Evolutionary conservation across 768 basidiomycete species (phyloP), one percentile per base, ranked within the genome.

Genomic region (Filobasidium wieringae): DNA sequence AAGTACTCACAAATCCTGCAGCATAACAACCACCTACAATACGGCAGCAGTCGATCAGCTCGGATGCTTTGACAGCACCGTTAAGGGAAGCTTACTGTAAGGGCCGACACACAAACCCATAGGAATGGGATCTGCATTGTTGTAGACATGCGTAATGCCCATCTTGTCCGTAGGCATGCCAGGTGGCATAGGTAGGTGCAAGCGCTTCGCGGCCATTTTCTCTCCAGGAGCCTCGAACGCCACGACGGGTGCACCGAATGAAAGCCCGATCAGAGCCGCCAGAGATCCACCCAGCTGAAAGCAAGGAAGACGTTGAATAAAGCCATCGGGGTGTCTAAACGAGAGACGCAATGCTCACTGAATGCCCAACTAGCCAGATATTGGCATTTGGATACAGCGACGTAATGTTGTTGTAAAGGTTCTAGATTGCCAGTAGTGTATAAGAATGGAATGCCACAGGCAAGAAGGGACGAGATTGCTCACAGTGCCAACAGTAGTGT

Each of bases 121-220:
- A 2, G 92, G 81, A 33, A 96, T 87, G 0, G 92, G 92, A 77
- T 97, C 93, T 22, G 85, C 92, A 0, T 86, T 96, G 68, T 96
- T 86, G 67, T 87, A 93, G 7, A 96, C 78, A 66, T 96, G 89
- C 0, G 85, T 90, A 39, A 93, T 73, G 32, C 60, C 72, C 36
- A 63, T 68, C 61, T 64, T 70, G 12, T 70, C 67, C 7, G 50
- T 58, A 32, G 70, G 70, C 54, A 70, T 66, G 4, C 68, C 72
- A 26, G 90, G 89, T 1, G 91, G 88, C 7, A 82, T 78, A 2
- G 92, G 90, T 3, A 97, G 82, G 70, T 96, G 91, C 14, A 96
- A 78, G 22, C 93, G 79, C 2, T 76, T 73, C 0, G 91, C 81
- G 1, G 92, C 82, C 64, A 90, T 77, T 67, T 77, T 82, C 63